phyloP scores from a whole-genome alignment of 805 yeast genomes.

The Cyberlindnera lachancei region DNA sequence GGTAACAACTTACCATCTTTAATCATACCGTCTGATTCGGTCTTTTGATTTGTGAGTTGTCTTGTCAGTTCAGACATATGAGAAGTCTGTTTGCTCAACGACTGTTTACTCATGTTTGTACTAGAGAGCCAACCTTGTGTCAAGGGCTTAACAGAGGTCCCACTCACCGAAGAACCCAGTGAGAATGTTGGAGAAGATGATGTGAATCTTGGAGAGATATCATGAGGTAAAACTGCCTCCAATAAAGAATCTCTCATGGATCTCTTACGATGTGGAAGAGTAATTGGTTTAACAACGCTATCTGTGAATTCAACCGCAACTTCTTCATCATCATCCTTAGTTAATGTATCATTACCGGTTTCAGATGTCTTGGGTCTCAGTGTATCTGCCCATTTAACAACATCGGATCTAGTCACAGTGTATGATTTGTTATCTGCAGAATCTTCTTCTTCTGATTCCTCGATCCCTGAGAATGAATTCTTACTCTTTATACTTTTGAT shows the following conservation, averaged over 20 bases:
- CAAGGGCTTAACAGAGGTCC: conserved; percentile 7
- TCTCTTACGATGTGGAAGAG: conserved; percentile 5
- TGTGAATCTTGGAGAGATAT: conserved; percentile 12
- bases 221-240: conserved; percentile 19
- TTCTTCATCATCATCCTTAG: conserved; percentile 19
- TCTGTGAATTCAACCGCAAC: conserved; percentile 16
- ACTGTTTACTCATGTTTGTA: conserved; percentile 8
- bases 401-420: conserved; percentile 13
- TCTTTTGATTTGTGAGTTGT: conserved; percentile 17
- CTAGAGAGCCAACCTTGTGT: conserved; percentile 12
- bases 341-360: neutral
- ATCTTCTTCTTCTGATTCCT: conserved; percentile 15
- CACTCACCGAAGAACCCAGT: conserved; percentile 12
- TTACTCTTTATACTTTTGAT: conserved; percentile 3
- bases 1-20: conserved; percentile 10
- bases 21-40: conserved; percentile 1
- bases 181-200: conserved; percentile 20
- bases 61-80: conserved; percentile 19
- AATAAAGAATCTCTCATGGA: conserved; percentile 19
- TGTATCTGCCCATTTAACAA: conserved; percentile 18
- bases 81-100: conserved; percentile 8
- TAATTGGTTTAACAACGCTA: conserved; percentile 14
- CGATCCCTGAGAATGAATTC: conserved; percentile 10
- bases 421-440: conserved; percentile 5
- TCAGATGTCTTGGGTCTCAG: conserved; percentile 5